Evolutionary conservation across 495 filamentous ascomycete genomes (phyloP).

Genomic region (Xeromyces bisporus): DNA sequence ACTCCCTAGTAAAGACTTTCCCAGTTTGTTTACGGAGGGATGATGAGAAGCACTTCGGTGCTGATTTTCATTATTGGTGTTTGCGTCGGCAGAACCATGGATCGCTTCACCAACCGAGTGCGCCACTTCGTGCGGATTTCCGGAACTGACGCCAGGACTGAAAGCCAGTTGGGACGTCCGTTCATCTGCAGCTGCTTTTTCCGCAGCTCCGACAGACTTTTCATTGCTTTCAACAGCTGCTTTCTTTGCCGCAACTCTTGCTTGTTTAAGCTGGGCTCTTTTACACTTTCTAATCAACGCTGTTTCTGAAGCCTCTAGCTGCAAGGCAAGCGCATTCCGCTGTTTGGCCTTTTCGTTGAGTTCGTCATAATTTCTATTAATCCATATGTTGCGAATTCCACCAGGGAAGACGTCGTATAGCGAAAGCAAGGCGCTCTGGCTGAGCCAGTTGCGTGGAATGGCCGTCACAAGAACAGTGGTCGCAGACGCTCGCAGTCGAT

Average conservation of each 20-base stretch:
- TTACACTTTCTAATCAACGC: constrained; percentile 64
- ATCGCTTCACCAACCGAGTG: constrained; percentile 56
- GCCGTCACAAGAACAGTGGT: constrained; percentile 85
- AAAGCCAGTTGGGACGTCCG: constrained; percentile 45
- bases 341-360: constrained; percentile 72
- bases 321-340: constrained; percentile 51
- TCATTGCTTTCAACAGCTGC: constrained; percentile 34
- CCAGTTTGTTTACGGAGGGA: constrained; percentile 43
- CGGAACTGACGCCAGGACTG: constrained; percentile 60
- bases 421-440: constrained; percentile 55
- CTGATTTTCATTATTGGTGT: constrained; percentile 13
- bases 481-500: constrained; percentile 85
- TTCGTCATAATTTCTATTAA: constrained; percentile 81
- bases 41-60: constrained; percentile 5
- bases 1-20: constrained; percentile 36
- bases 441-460: constrained; percentile 82
- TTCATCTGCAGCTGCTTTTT: constrained; percentile 29
- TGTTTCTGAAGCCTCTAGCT: constrained; percentile 71
- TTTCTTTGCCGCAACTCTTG: constrained; percentile 46
- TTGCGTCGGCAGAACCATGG: constrained; percentile 11
- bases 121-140: constrained; percentile 62
- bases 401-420: constrained; percentile 97
- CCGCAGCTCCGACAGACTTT: constrained; percentile 32
- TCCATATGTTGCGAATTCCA: constrained; percentile 90
- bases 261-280: constrained; percentile 52